Evolutionary conservation across 768 basidiomycete genomes (phyloP).

Genomic region (Tulasnella sp.): DNA sequence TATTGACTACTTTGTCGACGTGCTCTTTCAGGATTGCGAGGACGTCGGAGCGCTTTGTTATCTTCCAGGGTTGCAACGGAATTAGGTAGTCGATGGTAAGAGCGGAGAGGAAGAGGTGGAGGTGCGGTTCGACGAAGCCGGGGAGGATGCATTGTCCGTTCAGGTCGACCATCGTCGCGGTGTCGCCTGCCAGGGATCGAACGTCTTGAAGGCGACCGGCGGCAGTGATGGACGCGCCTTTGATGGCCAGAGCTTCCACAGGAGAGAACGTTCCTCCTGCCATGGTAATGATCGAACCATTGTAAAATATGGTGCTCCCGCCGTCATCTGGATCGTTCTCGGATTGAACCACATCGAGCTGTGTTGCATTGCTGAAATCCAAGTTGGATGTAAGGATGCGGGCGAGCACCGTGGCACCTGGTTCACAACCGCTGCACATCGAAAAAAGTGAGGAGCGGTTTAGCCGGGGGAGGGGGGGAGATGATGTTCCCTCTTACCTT

Average conservation of each 20-base stretch:
- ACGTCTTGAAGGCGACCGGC: constrained; percentile 7
- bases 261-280: background rate
- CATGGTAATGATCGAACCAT: constrained; percentile 16
- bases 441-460: background rate
- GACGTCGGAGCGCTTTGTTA: background rate
- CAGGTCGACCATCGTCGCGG: background rate
- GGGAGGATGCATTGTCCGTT: constrained; percentile 19
- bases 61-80: background rate
- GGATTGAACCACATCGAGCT: background rate
- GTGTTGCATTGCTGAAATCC: background rate
- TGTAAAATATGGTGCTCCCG: background rate
- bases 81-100: constrained; percentile 10
- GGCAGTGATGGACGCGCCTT: background rate
- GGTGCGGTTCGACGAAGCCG: constrained; percentile 23
- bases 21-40: background rate
- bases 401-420: background rate
- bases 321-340: background rate
- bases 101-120: constrained; percentile 23
- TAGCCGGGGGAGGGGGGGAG: background rate
- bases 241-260: constrained; percentile 1
- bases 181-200: background rate
- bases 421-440: background rate
- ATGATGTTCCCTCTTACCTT: background rate
- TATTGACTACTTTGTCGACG: background rate
- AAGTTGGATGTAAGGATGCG: background rate